These are phyloP conservation scores for Raphanus sativus DNA, from an alignment of 345 rosid species.

Conservation along the genomic window DNA sequence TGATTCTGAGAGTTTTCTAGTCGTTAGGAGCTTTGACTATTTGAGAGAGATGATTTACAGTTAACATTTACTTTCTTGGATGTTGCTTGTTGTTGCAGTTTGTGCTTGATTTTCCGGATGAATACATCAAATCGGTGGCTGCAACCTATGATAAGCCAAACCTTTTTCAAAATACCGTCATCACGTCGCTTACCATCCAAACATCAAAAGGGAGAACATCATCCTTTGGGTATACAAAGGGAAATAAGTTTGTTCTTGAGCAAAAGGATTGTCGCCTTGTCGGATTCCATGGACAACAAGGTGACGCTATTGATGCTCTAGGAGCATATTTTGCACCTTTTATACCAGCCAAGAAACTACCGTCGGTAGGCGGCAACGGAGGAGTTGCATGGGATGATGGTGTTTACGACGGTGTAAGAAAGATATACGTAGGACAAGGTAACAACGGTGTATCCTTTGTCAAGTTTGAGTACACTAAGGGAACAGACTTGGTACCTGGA, in stretches of 20 bases:
- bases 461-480: neutral
- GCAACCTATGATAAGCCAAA: slow-evolving; percentile 1
- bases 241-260: neutral
- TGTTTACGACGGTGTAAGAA: slow-evolving; percentile 23
- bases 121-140: slow-evolving; percentile 28
- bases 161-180: neutral
- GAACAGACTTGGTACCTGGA: neutral
- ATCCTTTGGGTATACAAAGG: neutral
- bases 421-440: slow-evolving; percentile 25
- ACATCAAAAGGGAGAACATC: slow-evolving; percentile 18
- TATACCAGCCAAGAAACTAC: slow-evolving; percentile 8
- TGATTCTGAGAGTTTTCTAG: neutral
- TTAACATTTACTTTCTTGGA: neutral
- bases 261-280: neutral
- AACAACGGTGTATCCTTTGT: slow-evolving; percentile 9
- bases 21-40: neutral
- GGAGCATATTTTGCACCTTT: slow-evolving; percentile 7
- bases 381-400: slow-evolving; percentile 40
- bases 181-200: slow-evolving; percentile 18
- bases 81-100: slow-evolving; percentile 4
- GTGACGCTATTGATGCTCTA: neutral
- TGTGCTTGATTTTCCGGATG: slow-evolving; percentile 17
- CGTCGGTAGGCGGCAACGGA: slow-evolving; percentile 24
- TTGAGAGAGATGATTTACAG: neutral
- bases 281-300: neutral